Base-by-base conservation (phyloP, 306 rosid genomes). In the Sesbania bispinosa region DNA sequence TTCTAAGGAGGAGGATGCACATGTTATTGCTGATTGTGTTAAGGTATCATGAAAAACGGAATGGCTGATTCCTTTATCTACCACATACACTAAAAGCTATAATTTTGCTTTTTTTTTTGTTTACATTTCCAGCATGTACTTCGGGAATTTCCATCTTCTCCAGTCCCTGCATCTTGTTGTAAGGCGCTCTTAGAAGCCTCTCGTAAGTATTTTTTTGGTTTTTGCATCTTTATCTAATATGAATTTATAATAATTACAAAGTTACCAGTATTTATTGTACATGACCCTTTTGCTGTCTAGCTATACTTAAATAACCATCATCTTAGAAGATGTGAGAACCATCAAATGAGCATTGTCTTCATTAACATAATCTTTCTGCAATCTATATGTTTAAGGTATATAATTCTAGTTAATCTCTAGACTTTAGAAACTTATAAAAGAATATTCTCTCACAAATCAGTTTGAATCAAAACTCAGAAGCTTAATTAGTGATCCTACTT, bases 121-220 rank as follows among this genome's bases (percentile, higher is more conserved):
- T 60, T 73, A 54, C 38, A 68, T 60, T 68, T 82, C 36, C 84
- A 95, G 99, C 81, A 89, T 72, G 89, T 92, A 43, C 68, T 95
- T 73, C 93, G 99, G 36, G 96, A 80, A 82, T 85, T 95, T 86
- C 97, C 97, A 23, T 95, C 99, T 64, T 88, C 97, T 84, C 99
- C 97, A 0, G 93, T 95, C 50, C 99, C 99, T 14, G 99, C 97
- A 74, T 95, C 99, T 78, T 95, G 99, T 81, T 95, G 99, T 77
- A 89, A 89, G 24, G 99, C 99, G 48, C 87, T 95, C 19, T 83
- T 92, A 71, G 96, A 89, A 72, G 87, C 97, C 70, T 81, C 85
- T 67, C 90, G 99, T 88, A 92, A 85, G 96, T 92, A 53, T 62
- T 53, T 58, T 75, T 80, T 57, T 62, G 50, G 74, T 7, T 24